Evolutionary conservation across 768 basidiomycete genomes (phyloP).

Genomic region (Chalciporus piperatus): DNA sequence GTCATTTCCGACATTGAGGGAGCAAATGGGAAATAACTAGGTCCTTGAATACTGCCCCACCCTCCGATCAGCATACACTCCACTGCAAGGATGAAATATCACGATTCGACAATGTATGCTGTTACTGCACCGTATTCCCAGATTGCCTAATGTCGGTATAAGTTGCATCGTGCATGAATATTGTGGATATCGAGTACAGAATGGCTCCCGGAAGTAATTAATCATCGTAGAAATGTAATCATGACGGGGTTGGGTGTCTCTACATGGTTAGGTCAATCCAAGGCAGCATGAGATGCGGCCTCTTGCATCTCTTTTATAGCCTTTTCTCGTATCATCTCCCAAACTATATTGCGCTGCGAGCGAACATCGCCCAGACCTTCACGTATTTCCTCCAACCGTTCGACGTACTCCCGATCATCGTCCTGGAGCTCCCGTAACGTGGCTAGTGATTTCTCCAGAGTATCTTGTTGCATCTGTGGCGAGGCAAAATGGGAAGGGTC

Average conservation of each 20-base stretch:
- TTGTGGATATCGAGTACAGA: background rate
- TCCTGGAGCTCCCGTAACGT: constrained; percentile 79
- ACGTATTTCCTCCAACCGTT: constrained; percentile 79
- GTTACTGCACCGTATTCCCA: background rate
- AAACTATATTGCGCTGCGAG: constrained; percentile 68
- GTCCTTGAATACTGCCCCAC: too few relatives aligned
- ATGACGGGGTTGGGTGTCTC: background rate
- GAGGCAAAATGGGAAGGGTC: constrained; percentile 64
- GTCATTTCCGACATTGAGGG: constrained; percentile 32
- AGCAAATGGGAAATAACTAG: too few relatives aligned
- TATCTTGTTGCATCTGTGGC: constrained; percentile 65
- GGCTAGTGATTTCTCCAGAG: constrained; percentile 70
- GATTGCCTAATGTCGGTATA: background rate
- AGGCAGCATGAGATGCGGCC: constrained; percentile 41
- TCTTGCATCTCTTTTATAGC: constrained; percentile 76
- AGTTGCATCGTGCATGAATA: background rate
- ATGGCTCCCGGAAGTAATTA: too few relatives aligned
- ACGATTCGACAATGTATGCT: background rate
- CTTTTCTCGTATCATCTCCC: constrained; percentile 72
- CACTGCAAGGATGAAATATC: background rate
- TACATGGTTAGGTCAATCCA: constrained; percentile 21
- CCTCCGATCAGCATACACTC: too few relatives aligned
- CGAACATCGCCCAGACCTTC: constrained; percentile 76
- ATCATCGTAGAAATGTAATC: background rate
- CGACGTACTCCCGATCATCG: constrained; percentile 83